phyloP scores from a whole-genome alignment of 495 filamentous ascomycete genomes.

The Aspergillus haitiensis region DNA sequence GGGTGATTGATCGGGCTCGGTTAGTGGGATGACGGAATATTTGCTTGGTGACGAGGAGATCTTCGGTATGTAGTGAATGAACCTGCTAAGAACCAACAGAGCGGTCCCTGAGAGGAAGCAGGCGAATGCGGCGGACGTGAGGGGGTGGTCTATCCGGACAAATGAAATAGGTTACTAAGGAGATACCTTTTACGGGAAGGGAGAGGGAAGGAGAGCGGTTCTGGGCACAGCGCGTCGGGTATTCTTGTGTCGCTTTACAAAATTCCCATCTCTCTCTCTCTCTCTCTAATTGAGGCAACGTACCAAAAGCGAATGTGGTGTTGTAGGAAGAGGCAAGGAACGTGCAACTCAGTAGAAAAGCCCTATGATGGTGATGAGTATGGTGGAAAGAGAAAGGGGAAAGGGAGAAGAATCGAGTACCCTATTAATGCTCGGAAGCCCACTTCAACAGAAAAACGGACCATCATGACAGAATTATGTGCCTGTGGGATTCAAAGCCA shows the following conservation, averaged over 20 bases:
- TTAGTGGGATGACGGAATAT: constrained; percentile 27
- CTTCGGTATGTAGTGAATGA: constrained; percentile 22
- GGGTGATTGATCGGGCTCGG: constrained; percentile 19
- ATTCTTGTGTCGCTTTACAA: neutral
- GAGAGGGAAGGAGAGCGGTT: neutral
- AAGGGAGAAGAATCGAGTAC: constrained; percentile 27
- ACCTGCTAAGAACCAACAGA: constrained; percentile 37
- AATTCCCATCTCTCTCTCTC: neutral
- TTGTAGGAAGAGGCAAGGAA: constrained; percentile 39
- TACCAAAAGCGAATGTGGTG: constrained; percentile 46
- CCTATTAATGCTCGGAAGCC: constrained; percentile 41
- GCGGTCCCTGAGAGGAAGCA: constrained; percentile 39
- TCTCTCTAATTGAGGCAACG: constrained; percentile 13
- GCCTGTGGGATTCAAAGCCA: constrained; percentile 16
- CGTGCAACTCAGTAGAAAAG: constrained; percentile 38
- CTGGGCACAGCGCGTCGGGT: neutral
- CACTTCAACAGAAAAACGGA: constrained; percentile 36
- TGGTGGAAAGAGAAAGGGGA: neutral
- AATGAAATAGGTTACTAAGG: neutral
- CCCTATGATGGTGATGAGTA: constrained; percentile 24
- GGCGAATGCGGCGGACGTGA: constrained; percentile 38
- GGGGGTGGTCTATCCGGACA: constrained; percentile 38
- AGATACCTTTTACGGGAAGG: neutral
- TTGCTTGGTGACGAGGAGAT: constrained; percentile 20
- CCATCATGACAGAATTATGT: constrained; percentile 29